Base-by-base conservation (phyloP, 2,329 filamentous ascomycete species). In the Dactylellina haptotyla region DNA sequence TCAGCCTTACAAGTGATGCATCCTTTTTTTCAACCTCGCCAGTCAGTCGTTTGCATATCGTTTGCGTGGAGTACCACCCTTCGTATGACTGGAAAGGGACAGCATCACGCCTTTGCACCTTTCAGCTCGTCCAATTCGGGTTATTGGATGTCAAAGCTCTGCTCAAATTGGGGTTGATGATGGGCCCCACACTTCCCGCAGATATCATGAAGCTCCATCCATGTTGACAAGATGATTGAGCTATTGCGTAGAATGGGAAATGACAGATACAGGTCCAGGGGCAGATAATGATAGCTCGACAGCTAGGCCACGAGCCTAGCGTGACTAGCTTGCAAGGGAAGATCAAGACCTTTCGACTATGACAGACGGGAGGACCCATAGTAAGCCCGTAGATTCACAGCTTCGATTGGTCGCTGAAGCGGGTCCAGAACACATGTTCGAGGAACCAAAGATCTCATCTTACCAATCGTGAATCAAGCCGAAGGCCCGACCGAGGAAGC, bases 1-100 rank as follows among this genome's bases (percentile, higher is more conserved):
- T 73, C 69, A 73, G 69, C 69, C 69, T 73, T 73, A 66, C 69
- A 54, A 39, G 14, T 14, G 28, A 41, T 28, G 28, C 23, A n/a
- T 25, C 14, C 2, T 41, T 23, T 20, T n/a, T 48, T 56, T 66
- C 69, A 66, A 66, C 69, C 69, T 73, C 61, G 61, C 61, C 61
- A 43, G 34, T 30, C 30, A 32, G 25, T 41, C 32, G 26, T 25
- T 20, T n/a, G 23, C 45, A 54, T 20, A 48, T 54, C 18, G 37
- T 32, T 45, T 6, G 46, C 56, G 34, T 69, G 28, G 45, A 25
- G 45, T n/a, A 28, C 43, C 41, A 16, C 20, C 46, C 23, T 66
- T 51, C 66, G 53, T 45, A 18, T 30, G 43, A 32, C 66, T 58
- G 3, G 26, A 61, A 59, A 59, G 2, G 61, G 61, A 66, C 26